A percentile compares a stretch with the other conserved stretches of the same genome.
phyloP scores from a whole-genome alignment of 352 stramenopile genomes.

The Phytopythium delawarense region DNA sequence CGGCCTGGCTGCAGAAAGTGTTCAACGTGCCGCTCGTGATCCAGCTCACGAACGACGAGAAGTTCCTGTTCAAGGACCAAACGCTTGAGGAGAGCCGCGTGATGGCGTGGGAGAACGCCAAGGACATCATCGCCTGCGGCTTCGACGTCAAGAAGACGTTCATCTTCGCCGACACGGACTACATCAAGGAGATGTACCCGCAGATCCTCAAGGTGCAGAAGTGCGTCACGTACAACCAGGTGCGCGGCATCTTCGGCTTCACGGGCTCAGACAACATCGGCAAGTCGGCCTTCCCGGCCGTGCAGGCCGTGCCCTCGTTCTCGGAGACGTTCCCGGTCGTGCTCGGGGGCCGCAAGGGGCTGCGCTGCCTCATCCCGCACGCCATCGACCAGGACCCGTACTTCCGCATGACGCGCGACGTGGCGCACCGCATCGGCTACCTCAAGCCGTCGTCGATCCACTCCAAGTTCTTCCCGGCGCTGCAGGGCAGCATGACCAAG shows the following conservation, averaged over 20 bases:
- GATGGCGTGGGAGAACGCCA: slow-evolving; percentile 98
- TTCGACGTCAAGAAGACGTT: slow-evolving; percentile 98
- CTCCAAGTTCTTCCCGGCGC: slow-evolving; percentile 99
- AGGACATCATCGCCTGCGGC: slow-evolving; percentile 99
- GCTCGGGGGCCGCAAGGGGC: slow-evolving; percentile 78
- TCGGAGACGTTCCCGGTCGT: slow-evolving; percentile 94
- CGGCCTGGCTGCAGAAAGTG: slow-evolving; percentile 97
- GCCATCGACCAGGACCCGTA: slow-evolving; percentile 99
- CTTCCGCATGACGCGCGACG: slow-evolving; percentile 98
- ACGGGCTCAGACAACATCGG: slow-evolving; percentile 97
- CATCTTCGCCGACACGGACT: slow-evolving; percentile 99
- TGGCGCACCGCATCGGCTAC: slow-evolving; percentile 96
- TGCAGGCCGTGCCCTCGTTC: slow-evolving; percentile 98
- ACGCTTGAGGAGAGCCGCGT: slow-evolving; percentile 84
- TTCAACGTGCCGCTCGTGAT: slow-evolving; percentile 99
- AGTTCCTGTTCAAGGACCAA: slow-evolving; percentile 99
- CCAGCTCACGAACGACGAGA: slow-evolving; percentile 99
- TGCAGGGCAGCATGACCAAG: slow-evolving; percentile 97
- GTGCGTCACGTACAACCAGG: slow-evolving; percentile 96
- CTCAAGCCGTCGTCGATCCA: slow-evolving; percentile 98
- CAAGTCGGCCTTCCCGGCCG: slow-evolving; percentile 98
- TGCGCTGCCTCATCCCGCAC: slow-evolving; percentile 99
- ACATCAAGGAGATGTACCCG: slow-evolving; percentile 99
- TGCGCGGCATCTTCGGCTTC: slow-evolving; percentile 99
- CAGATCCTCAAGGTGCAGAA: slow-evolving; percentile 99